Conservation (phyloP, 2,329 filamentous ascomycete species). For the Akanthomyces muscarius region DNA sequence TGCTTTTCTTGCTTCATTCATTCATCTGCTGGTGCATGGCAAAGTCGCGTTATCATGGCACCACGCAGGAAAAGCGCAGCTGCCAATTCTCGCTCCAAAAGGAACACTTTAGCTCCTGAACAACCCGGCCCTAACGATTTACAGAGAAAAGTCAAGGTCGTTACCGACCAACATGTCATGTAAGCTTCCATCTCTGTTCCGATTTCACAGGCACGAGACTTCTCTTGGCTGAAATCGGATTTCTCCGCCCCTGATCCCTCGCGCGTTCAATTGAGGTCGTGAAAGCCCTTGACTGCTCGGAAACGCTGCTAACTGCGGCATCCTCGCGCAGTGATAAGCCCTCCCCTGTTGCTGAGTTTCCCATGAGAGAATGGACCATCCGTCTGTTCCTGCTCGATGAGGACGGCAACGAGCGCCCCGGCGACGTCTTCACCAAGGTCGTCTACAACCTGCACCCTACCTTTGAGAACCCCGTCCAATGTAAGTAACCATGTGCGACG, state of each 20-base stretch:
- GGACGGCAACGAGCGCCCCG: constrained; percentile 76
- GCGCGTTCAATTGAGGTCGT: not conserved
- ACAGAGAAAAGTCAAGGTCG: constrained; percentile 85
- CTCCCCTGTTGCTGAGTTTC: constrained; percentile 79
- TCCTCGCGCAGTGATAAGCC: constrained; percentile 63
- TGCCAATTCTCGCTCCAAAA: constrained; percentile 6
- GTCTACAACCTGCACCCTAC: constrained; percentile 92
- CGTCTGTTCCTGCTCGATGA: constrained; percentile 81
- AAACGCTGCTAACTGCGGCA: not conserved
- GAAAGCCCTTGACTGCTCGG: not conserved
- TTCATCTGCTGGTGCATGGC: not conserved
- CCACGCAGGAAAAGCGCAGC: constrained; percentile 13
- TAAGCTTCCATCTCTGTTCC: constrained; percentile 43
- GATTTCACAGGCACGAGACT: constrained; percentile 7
- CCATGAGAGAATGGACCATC: constrained; percentile 90
- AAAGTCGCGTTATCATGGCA: constrained; percentile 7
- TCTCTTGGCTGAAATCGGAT: not conserved
- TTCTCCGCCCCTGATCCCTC: not conserved
- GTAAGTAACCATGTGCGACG: constrained; percentile 49
- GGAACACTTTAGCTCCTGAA: not conserved
- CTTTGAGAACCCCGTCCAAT: constrained; percentile 81
- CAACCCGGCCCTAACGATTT: constrained; percentile 33
- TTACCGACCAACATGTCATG: constrained; percentile 88
- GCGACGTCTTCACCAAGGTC: constrained; percentile 85
- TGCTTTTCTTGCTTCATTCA: not conserved